A percentile compares a stretch with the other conserved stretches of the same genome.
These are phyloP conservation scores for Tuber calosporum DNA, from an alignment of 495 filamentous ascomycete genomes.

Conservation along the genomic window DNA sequence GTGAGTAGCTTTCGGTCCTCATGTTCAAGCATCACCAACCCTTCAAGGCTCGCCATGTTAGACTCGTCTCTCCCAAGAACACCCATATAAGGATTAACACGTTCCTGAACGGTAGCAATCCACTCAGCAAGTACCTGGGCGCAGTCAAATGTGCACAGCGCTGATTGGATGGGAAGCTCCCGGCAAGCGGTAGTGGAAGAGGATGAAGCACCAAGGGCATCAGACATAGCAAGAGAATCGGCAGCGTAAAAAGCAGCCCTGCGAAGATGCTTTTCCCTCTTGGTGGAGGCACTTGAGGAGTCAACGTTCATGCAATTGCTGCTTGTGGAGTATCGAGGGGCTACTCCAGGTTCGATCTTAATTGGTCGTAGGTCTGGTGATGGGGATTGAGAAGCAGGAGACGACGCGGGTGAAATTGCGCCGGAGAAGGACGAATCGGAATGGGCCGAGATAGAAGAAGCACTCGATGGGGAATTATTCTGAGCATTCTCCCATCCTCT, in stretches of 20 bases:
- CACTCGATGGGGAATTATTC: conserved; percentile 42
- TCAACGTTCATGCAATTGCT: conserved; percentile 20
- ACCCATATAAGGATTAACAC: conserved; percentile 80
- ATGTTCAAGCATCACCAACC: conserved; percentile 82
- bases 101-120: conserved; percentile 90
- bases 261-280: conserved; percentile 78
- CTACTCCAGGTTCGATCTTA: conserved; percentile 36
- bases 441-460: conserved; percentile 48
- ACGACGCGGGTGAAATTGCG: conserved; percentile 52
- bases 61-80: conserved; percentile 75
- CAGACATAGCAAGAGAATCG: conserved; percentile 83
- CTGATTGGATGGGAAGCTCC: conserved; percentile 87
- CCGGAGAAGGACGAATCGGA: conserved; percentile 49
- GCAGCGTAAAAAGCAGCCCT: conserved; percentile 93
- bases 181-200: conserved; percentile 78
- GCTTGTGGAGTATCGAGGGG: conserved; percentile 41
- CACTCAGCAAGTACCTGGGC: conserved; percentile 96
- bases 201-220: conserved; percentile 63
- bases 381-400: conserved; percentile 49
- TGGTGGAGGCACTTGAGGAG: conserved; percentile 49
- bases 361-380: conserved; percentile 45
- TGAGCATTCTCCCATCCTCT: conserved; percentile 51
- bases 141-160: conserved; percentile 91
- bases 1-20: conserved; percentile 82
- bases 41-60: conserved; percentile 68